A percentile compares a stretch with the other conserved stretches of the same genome.
These are phyloP conservation scores for Schizochytrium sp. DNA, from an alignment of 108 stramenopile genomes.

Conservation along the genomic window DNA sequence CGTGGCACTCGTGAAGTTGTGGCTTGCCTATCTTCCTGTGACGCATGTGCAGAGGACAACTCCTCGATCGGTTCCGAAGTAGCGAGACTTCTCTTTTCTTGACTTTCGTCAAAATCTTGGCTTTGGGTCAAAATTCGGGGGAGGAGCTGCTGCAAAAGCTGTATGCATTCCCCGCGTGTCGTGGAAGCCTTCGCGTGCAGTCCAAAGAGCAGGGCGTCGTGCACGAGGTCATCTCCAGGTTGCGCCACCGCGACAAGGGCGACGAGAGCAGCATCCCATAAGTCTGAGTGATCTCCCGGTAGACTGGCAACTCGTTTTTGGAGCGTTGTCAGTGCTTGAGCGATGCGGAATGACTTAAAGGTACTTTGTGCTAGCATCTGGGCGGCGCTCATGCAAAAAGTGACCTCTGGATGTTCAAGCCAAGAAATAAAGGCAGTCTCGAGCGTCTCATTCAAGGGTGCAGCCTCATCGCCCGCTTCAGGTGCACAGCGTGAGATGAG, in stretches of 20 bases:
- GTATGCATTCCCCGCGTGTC: not conserved
- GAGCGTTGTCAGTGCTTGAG: not conserved
- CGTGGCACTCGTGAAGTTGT: too few species aligned
- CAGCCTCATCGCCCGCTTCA: not conserved
- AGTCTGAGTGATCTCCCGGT: not conserved
- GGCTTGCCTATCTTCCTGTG: too few species aligned
- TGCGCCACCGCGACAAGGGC: not conserved
- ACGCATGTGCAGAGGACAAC: too few species aligned
- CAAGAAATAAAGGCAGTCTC: not conserved
- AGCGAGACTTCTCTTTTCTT: too few species aligned
- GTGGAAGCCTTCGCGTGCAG: not conserved
- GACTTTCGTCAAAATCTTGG: too few species aligned
- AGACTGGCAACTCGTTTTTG: not conserved
- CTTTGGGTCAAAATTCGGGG: not conserved
- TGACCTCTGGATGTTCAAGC: not conserved
- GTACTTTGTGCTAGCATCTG: not conserved
- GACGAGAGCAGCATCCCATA: not conserved
- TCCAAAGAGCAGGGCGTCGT: not conserved
- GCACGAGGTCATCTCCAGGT: not conserved
- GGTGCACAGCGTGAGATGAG: not conserved
- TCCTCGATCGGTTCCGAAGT: too few species aligned
- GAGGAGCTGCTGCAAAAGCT: not conserved
- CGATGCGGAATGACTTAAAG: not conserved
- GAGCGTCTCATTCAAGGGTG: not conserved
- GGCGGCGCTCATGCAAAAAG: not conserved